A percentile compares a stretch with the other conserved stretches of the same genome.
Conservation (phyloP, 2,329 filamentous ascomycete genomes). For the Aspergillus udagawae region DNA sequence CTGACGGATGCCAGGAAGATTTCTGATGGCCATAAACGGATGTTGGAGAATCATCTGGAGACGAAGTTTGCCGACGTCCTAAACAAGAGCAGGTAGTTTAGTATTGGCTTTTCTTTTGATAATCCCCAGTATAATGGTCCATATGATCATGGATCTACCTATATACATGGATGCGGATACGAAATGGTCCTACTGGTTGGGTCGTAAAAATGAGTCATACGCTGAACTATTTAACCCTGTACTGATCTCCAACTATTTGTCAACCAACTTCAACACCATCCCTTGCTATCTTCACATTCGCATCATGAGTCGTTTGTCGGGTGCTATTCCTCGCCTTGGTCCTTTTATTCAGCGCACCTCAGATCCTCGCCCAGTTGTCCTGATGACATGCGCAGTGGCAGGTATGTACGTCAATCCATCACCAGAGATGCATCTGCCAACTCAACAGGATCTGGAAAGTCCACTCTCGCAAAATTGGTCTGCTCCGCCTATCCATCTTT, state of each 20-base stretch:
- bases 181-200: background rate
- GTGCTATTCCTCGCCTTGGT: background rate
- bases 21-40: conserved; percentile 37
- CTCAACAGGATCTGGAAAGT: background rate
- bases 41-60: conserved; percentile 24
- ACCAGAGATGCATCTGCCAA: background rate
- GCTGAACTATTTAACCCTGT: background rate
- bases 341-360: background rate
- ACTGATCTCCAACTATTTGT: background rate
- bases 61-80: conserved; percentile 18
- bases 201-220: background rate
- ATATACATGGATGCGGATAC: background rate
- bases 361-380: background rate
- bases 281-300: background rate
- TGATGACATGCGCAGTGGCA: background rate
- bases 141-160: background rate
- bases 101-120: conserved; percentile 8
- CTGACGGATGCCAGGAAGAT: conserved; percentile 46
- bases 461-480: background rate
- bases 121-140: background rate
- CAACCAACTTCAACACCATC: background rate
- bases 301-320: background rate
- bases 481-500: background rate
- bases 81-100: background rate
- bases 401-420: background rate